These are phyloP conservation scores for Mycena indigotica DNA, from an alignment of 768 basidiomycete genomes.

Conservation along the genomic window DNA sequence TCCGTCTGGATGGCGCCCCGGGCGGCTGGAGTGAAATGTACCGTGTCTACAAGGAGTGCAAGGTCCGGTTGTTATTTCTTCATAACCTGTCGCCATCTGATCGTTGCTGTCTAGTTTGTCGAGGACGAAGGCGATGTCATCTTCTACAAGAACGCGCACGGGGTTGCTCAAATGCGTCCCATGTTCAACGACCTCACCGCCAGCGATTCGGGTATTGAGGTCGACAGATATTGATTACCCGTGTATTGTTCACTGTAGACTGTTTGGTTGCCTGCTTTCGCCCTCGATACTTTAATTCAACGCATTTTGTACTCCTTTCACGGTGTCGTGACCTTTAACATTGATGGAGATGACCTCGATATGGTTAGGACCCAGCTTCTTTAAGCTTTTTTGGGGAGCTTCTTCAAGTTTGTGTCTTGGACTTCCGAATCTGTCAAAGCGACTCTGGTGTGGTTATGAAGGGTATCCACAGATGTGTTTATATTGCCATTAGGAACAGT, in stretches of 20 bases:
- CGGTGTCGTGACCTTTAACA: neutral
- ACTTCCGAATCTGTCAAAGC: too few relatives aligned
- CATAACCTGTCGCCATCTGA: neutral
- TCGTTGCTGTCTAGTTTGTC: conserved; percentile 61
- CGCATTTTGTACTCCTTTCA: neutral
- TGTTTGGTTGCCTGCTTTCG: neutral
- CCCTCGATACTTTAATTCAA: neutral
- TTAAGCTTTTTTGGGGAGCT: too few relatives aligned
- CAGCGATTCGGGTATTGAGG: conserved; percentile 57
- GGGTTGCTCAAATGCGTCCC: conserved; percentile 72
- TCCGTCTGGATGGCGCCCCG: conserved; percentile 70
- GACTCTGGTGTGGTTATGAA: too few relatives aligned
- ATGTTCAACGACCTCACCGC: conserved; percentile 62
- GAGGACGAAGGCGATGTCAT: conserved; percentile 91
- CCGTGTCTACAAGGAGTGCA: conserved; percentile 79
- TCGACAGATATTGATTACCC: conserved; percentile 42
- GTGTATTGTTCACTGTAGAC: conserved; percentile 3
- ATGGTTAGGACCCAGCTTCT: too few relatives aligned
- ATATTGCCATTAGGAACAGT: conserved; percentile 34
- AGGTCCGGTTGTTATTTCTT: conserved; percentile 39
- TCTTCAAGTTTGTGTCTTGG: too few relatives aligned
- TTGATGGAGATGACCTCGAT: too few relatives aligned
- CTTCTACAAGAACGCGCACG: conserved; percentile 88
- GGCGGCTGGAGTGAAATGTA: conserved; percentile 81
- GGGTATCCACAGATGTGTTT: conserved; percentile 19